These are phyloP conservation scores for Gillenia trifoliata DNA, from an alignment of 306 rosid genomes.

Conservation along the genomic window DNA sequence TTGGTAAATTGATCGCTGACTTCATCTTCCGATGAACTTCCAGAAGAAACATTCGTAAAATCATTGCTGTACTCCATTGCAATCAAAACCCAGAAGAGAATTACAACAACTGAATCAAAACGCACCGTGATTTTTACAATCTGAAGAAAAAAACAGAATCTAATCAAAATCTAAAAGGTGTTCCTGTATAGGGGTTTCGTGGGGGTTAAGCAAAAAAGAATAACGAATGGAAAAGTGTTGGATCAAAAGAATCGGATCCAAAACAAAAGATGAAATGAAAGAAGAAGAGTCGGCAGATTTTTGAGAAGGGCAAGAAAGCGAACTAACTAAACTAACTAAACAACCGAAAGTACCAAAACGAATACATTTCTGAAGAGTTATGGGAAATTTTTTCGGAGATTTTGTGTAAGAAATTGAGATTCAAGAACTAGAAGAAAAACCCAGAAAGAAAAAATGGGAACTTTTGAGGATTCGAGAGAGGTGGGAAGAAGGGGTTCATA, in stretches of 20 bases:
- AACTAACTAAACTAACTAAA: not conserved
- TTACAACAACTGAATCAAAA: not conserved
- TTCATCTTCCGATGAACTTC: not conserved
- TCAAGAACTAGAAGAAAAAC: not conserved
- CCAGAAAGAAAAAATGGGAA: not conserved
- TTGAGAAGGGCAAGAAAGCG: not conserved
- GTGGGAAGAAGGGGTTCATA: not conserved
- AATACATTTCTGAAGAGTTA: not conserved
- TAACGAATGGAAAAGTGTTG: not conserved
- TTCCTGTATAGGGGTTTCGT: not conserved
- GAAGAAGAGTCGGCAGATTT: not conserved
- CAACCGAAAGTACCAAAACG: not conserved
- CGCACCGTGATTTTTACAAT: constrained; percentile 2
- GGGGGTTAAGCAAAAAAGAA: not conserved
- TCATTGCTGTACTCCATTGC: constrained; percentile 28
- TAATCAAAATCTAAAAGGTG: not conserved
- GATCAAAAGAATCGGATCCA: not conserved
- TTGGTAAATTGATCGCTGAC: not conserved
- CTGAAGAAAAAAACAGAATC: not conserved
- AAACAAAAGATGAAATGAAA: not conserved
- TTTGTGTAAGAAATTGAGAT: not conserved
- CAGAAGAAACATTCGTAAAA: not conserved
- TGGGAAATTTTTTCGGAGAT: not conserved
- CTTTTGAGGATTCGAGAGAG: not conserved
- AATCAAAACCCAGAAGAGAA: not conserved